Conservation (phyloP, 441 rosid genomes). For the Gossypium davidsonii region DNA sequence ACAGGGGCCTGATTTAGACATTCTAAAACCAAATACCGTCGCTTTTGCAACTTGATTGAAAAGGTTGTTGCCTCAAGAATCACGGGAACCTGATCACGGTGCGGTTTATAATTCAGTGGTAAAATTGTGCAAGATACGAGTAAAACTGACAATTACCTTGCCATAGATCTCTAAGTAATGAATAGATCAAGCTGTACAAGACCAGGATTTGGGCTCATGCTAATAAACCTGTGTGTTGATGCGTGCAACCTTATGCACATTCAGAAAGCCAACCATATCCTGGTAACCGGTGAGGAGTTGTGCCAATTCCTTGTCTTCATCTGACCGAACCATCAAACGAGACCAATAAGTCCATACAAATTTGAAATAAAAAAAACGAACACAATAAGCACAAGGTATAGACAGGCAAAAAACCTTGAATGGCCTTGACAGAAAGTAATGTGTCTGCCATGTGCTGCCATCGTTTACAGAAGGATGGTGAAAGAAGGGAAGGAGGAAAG, state of each 20-base stretch:
- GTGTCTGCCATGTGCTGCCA: conserved; percentile 90
- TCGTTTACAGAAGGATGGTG: conserved; percentile 59
- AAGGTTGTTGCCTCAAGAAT: conserved; percentile 80
- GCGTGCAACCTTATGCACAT: conserved; percentile 69
- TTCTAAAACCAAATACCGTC: conserved; percentile 69
- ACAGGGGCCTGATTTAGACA: conserved; percentile 92
- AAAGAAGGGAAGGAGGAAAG: conserved; percentile 68
- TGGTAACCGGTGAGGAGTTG: conserved; percentile 82
- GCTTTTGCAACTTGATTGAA: conserved; percentile 78
- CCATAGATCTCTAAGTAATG: neutral
- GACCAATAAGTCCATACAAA: conserved; percentile 5
- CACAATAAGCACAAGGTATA: neutral
- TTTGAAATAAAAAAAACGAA: neutral
- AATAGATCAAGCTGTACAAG: neutral
- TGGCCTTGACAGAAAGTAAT: conserved; percentile 81
- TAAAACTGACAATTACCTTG: neutral
- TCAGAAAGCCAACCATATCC: conserved; percentile 88
- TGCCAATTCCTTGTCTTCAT: conserved; percentile 83
- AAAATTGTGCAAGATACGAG: neutral
- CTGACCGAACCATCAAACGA: conserved; percentile 29
- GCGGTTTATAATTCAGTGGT: neutral
- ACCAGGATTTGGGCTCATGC: neutral
- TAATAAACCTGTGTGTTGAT: conserved; percentile 69
- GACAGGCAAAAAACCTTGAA: conserved; percentile 47
- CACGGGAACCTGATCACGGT: conserved; percentile 60